Percentiles rank a stretch among this genome's conserved stretches.
Evolutionary conservation across 257 asterid species (phyloP).

Genomic region (Ocimum tenuiflorum): DNA sequence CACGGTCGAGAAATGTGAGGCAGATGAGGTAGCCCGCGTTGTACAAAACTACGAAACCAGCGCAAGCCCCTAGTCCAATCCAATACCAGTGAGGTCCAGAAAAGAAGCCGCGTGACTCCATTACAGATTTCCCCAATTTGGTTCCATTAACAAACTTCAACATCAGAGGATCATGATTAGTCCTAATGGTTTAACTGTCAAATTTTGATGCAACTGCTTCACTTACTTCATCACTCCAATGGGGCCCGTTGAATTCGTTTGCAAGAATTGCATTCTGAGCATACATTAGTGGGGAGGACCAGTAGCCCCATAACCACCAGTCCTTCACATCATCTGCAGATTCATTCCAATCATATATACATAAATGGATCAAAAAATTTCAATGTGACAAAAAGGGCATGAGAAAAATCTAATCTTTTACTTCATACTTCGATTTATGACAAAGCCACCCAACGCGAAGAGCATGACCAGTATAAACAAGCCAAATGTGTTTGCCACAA

Average conservation of each 20-base stretch:
- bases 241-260: constrained; percentile 51
- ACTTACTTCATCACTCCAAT: constrained; percentile 56
- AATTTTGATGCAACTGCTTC: too few species aligned
- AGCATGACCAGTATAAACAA: constrained; percentile 41
- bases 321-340: constrained; percentile 42
- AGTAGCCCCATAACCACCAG: constrained; percentile 90
- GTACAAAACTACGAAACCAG: too few species aligned
- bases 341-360: neutral
- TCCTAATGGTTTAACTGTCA: too few species aligned
- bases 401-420: neutral
- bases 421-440: constrained; percentile 55
- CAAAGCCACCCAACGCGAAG: constrained; percentile 55
- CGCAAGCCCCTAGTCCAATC: too few species aligned
- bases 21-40: too few species aligned
- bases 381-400: too few species aligned
- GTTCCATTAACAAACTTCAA: constrained; percentile 20
- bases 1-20: too few species aligned
- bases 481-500: constrained; percentile 65
- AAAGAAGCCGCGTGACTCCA: constrained; percentile 30
- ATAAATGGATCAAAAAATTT: too few species aligned
- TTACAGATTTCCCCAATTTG: constrained; percentile 23
- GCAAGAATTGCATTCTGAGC: constrained; percentile 52
- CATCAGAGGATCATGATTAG: neutral
- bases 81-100: neutral
- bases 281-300: constrained; percentile 65